Conservation (phyloP, 1,284 basidiomycete genomes). For the Pyrrhoderma lamaoense region DNA sequence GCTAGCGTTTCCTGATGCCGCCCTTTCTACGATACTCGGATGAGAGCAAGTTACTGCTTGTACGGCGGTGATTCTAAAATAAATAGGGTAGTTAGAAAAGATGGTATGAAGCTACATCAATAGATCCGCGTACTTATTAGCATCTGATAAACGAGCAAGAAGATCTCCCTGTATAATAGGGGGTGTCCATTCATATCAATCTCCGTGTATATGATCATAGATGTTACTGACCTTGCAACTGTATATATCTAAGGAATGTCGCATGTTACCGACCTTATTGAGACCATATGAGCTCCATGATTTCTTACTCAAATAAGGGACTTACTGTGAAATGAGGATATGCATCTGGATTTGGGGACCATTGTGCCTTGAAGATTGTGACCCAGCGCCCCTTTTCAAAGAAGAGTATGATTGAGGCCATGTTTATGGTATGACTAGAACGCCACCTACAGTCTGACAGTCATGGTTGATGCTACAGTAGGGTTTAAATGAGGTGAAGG, state of each 20-base stretch:
- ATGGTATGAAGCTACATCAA: not conserved
- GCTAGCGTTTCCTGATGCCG: slow-evolving; percentile 66
- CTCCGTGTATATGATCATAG: not conserved
- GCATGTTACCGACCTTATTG: slow-evolving; percentile 63
- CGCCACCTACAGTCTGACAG: slow-evolving; percentile 60
- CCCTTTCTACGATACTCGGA: slow-evolving; percentile 62
- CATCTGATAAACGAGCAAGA: slow-evolving; percentile 54
- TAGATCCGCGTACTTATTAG: slow-evolving; percentile 35
- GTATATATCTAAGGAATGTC: slow-evolving; percentile 66
- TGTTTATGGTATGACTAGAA: not conserved
- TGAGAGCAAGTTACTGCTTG: slow-evolving; percentile 85
- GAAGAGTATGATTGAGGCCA: not conserved
- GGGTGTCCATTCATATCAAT: not conserved
- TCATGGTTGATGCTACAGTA: slow-evolving; percentile 58
- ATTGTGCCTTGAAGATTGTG: slow-evolving; percentile 65
- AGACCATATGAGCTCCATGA: not conserved
- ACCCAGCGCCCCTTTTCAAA: slow-evolving; percentile 64
- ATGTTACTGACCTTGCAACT: slow-evolving; percentile 48
- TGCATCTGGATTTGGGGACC: slow-evolving; percentile 66
- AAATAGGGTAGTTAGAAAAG: slow-evolving; percentile 9
- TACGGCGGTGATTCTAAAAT: slow-evolving; percentile 59
- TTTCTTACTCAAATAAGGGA: slow-evolving; percentile 6
- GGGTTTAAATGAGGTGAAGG: slow-evolving; percentile 55
- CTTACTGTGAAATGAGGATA: slow-evolving; percentile 75
- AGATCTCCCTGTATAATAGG: slow-evolving; percentile 48